A percentile compares a stretch with the other conserved stretches of the same genome.
These are phyloP conservation scores for Ceratobasidium sp. DNA, from an alignment of 1,284 basidiomycete species.

Conservation along the genomic window DNA sequence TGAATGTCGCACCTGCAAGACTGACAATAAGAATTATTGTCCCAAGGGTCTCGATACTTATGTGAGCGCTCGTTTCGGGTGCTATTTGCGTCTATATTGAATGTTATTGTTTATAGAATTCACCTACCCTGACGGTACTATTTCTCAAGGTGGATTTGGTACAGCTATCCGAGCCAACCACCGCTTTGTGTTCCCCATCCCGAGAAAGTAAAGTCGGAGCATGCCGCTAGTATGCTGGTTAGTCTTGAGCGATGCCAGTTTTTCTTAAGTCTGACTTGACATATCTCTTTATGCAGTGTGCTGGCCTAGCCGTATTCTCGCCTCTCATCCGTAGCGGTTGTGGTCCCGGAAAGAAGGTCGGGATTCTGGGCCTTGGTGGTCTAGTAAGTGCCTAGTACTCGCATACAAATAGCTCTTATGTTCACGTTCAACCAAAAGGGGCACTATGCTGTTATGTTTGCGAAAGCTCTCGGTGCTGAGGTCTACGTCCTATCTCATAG, in stretches of 20 bases:
- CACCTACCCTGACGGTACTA: slow-evolving; percentile 67
- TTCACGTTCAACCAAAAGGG: no score
- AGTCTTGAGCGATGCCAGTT: slow-evolving; percentile 42
- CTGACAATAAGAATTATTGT: slow-evolving; percentile 70
- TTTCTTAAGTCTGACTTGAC: not conserved
- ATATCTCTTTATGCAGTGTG: slow-evolving; percentile 60
- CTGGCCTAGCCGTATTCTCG: slow-evolving; percentile 75
- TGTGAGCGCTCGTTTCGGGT: slow-evolving; percentile 51
- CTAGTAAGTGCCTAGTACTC: no score
- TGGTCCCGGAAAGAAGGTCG: slow-evolving; percentile 76
- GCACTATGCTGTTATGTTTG: slow-evolving; percentile 71
- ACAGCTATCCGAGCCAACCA: slow-evolving; percentile 75
- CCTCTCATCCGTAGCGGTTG: slow-evolving; percentile 72
- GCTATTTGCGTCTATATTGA: slow-evolving; percentile 52
- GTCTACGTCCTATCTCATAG: slow-evolving; percentile 77
- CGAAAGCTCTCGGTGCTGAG: slow-evolving; percentile 70
- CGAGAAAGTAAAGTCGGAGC: slow-evolving; percentile 66
- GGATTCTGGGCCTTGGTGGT: slow-evolving; percentile 75
- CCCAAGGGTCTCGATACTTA: slow-evolving; percentile 56
- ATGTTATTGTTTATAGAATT: slow-evolving; percentile 58
- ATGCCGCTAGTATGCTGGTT: slow-evolving; percentile 60
- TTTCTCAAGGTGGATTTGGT: slow-evolving; percentile 73
- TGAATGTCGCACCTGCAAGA: slow-evolving; percentile 68
- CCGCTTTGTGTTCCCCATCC: slow-evolving; percentile 80
- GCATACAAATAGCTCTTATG: no score